A percentile compares a stretch with the other conserved stretches of the same genome.
Conservation (phyloP, 345 rosid genomes). For the Fremontodendron californicum region DNA sequence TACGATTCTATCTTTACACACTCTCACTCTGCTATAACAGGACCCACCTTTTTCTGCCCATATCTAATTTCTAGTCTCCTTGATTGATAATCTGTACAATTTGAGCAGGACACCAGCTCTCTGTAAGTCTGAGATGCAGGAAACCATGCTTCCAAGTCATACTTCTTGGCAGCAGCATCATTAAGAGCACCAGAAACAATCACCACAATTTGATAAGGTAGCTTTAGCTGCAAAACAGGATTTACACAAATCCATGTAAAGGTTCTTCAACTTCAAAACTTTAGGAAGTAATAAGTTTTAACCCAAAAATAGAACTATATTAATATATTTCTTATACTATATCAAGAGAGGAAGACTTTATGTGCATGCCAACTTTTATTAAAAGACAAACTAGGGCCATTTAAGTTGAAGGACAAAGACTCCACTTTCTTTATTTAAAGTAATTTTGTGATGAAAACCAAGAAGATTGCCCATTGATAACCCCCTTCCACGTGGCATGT, state of each 20-base stretch:
- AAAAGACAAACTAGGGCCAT: neutral
- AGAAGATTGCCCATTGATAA: neutral
- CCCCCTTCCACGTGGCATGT: neutral
- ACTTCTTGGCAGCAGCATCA: conserved; percentile 82
- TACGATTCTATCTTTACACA: neutral
- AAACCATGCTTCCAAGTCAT: conserved; percentile 94
- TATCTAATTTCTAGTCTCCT: conserved; percentile 83
- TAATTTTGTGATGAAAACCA: neutral
- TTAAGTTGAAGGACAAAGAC: neutral
- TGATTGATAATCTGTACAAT: conserved; percentile 11
- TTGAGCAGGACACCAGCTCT: conserved; percentile 13
- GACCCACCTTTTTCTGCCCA: conserved; percentile 83
- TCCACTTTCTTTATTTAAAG: neutral
- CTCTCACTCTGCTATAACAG: neutral
- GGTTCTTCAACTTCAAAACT: neutral
- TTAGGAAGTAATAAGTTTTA: neutral
- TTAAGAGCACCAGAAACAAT: conserved; percentile 58
- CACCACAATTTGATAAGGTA: conserved; percentile 79
- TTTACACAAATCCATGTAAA: neutral
- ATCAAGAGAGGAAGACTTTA: neutral
- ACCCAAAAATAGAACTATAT: neutral
- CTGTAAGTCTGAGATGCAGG: conserved; percentile 71
- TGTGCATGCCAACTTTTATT: neutral
- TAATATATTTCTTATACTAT: neutral
- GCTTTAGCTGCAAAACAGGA: conserved; percentile 51